phyloP scores from a whole-genome alignment of 2,329 filamentous ascomycete species.

The Stylonectria norvegica region DNA sequence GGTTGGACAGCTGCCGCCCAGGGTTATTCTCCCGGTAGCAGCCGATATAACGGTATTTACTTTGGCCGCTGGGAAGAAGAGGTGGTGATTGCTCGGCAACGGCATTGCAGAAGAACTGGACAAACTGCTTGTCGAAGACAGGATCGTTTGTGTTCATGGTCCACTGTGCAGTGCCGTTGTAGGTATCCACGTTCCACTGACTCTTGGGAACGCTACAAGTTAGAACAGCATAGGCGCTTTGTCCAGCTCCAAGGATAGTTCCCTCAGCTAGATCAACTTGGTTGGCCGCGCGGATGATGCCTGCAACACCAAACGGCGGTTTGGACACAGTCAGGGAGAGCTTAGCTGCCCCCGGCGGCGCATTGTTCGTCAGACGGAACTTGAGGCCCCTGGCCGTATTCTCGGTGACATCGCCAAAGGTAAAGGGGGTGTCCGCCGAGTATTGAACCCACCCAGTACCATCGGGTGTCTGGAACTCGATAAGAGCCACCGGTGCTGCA shows the following conservation, averaged over 20 bases:
- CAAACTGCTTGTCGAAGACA: slow-evolving; percentile 47
- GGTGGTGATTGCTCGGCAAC: slow-evolving; percentile 52
- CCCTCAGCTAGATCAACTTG: slow-evolving; percentile 57
- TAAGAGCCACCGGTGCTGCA: slow-evolving; percentile 44
- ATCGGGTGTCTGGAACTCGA: slow-evolving; percentile 54
- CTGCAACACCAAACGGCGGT: slow-evolving; percentile 53
- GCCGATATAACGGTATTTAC: slow-evolving; percentile 50
- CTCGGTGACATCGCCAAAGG: slow-evolving; percentile 54
- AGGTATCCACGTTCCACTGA: slow-evolving; percentile 54
- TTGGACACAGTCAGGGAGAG: slow-evolving; percentile 59
- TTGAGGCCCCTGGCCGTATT: slow-evolving; percentile 46
- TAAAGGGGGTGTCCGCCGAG: slow-evolving; percentile 41
- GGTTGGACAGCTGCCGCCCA: slow-evolving; percentile 45
- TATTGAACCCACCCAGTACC: slow-evolving; percentile 50
- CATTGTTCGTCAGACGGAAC: slow-evolving; percentile 53
- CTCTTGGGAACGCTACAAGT: slow-evolving; percentile 55
- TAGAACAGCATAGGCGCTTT: slow-evolving; percentile 50
- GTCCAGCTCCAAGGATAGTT: slow-evolving; percentile 44
- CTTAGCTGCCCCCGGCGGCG: slow-evolving; percentile 40
- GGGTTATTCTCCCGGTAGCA: slow-evolving; percentile 57
- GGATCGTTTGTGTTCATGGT: slow-evolving; percentile 57
- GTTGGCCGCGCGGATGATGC: slow-evolving; percentile 53
- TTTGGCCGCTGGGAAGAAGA: slow-evolving; percentile 40
- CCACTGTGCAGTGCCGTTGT: slow-evolving; percentile 48
- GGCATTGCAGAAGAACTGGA: slow-evolving; percentile 51